Evolutionary conservation across 495 filamentous ascomycete genomes (phyloP).

Genomic region (Hyphodiscus hymeniophilus): DNA sequence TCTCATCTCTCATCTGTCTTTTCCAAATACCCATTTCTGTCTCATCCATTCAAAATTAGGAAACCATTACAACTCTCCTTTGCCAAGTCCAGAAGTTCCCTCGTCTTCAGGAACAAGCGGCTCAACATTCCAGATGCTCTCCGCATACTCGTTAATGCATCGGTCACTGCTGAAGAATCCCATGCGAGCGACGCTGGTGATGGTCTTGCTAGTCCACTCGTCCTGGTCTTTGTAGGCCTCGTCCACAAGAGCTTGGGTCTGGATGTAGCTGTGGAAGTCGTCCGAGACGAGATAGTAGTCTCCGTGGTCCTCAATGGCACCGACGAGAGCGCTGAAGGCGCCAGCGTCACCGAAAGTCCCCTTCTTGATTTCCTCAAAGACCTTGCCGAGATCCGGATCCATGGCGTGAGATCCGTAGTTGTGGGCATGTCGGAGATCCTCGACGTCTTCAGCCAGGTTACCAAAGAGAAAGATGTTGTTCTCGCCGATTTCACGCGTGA

Average conservation of each 20-base stretch:
- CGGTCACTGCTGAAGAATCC: slow-evolving; percentile 94
- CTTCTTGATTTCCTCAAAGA: slow-evolving; percentile 74
- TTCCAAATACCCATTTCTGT: no score
- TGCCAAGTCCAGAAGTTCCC: slow-evolving; percentile 8
- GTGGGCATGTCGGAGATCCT: slow-evolving; percentile 89
- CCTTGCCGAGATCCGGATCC: slow-evolving; percentile 63
- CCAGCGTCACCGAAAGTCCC: slow-evolving; percentile 69
- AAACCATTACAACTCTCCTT: slow-evolving; percentile 15
- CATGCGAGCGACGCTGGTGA: slow-evolving; percentile 83
- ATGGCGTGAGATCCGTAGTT: slow-evolving; percentile 70
- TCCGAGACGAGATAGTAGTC: slow-evolving; percentile 97
- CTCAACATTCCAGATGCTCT: slow-evolving; percentile 94
- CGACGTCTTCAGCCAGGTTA: slow-evolving; percentile 91
- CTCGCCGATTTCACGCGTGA: slow-evolving; percentile 92
- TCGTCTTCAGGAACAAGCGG: slow-evolving; percentile 31
- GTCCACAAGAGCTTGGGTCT: slow-evolving; percentile 84
- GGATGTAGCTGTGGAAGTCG: slow-evolving; percentile 88
- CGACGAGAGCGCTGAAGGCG: slow-evolving; percentile 71
- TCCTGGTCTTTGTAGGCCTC: slow-evolving; percentile 85
- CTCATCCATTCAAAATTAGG: no score
- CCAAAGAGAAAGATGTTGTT: slow-evolving; percentile 98
- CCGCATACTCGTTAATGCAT: slow-evolving; percentile 97
- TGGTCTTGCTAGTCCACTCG: slow-evolving; percentile 83
- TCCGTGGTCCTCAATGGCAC: slow-evolving; percentile 80
- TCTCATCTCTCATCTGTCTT: no score